A percentile compares a stretch with the other conserved stretches of the same genome.
phyloP scores from a whole-genome alignment of 805 yeast species.

The Candida boleticola region DNA sequence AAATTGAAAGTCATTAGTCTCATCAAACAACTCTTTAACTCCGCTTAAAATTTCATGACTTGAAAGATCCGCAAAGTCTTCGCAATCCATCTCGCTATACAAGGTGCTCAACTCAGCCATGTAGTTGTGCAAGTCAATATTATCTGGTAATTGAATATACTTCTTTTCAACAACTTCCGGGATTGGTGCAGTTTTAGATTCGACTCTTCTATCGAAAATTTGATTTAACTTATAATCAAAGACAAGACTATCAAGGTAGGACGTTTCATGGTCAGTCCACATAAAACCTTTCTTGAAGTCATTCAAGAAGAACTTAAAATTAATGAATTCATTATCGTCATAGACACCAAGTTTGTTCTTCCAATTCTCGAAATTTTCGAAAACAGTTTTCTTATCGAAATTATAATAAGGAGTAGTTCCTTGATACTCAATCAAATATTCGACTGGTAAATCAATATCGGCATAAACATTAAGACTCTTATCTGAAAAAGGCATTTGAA shows the following conservation, averaged over 20 bases:
- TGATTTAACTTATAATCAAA: neutral
- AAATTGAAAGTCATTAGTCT: slow-evolving; percentile 12
- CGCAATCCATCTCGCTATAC: slow-evolving; percentile 12
- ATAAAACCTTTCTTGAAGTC: neutral
- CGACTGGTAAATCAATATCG: too few species aligned
- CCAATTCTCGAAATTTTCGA: neutral
- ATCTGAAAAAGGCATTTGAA: too few species aligned
- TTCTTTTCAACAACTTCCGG: neutral
- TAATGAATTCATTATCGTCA: neutral
- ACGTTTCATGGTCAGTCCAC: neutral
- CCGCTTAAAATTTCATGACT: slow-evolving; percentile 11
- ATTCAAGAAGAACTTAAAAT: neutral
- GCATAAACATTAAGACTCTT: too few species aligned
- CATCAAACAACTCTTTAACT: slow-evolving; percentile 1
- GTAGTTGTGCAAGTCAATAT: slow-evolving; percentile 15
- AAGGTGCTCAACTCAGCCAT: slow-evolving; percentile 18
- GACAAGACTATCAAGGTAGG: neutral
- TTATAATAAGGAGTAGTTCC: neutral
- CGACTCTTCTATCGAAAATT: neutral
- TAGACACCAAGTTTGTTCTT: neutral
- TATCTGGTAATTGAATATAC: slow-evolving; percentile 19
- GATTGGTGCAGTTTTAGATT: neutral
- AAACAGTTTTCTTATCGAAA: neutral
- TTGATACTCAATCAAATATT: neutral
- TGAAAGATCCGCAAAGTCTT: neutral